A percentile compares a stretch with the other conserved stretches of the same genome.
Evolutionary conservation across 1,284 basidiomycete species (phyloP).

Genomic region (Sphaerobolus stellatus): DNA sequence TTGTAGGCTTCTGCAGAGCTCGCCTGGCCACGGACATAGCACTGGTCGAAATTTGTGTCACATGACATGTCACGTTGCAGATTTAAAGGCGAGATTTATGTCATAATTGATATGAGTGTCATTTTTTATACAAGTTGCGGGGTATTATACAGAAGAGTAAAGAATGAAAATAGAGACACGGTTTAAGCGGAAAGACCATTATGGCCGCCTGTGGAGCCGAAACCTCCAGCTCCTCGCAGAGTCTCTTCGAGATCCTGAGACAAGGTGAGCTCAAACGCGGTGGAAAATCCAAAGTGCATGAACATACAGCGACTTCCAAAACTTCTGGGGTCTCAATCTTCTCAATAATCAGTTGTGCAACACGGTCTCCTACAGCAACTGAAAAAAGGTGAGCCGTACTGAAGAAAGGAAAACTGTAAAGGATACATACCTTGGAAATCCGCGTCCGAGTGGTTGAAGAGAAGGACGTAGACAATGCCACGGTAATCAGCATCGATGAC

Average conservation of each 20-base stretch:
- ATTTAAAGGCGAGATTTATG: no score
- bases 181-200: constrained; percentile 42
- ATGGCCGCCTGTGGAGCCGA: constrained; percentile 93
- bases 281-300: constrained; percentile 5
- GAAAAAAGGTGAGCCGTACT: constrained; percentile 1
- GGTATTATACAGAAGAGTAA: no score
- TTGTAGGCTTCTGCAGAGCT: neutral
- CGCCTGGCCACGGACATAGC: neutral
- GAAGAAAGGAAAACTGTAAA: neutral
- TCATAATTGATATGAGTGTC: no score
- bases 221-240: constrained; percentile 81
- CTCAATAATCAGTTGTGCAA: constrained; percentile 95
- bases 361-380: constrained; percentile 90
- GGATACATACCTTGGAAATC: constrained; percentile 78
- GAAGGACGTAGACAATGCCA: constrained; percentile 87
- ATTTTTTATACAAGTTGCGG: no score
- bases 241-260: constrained; percentile 80
- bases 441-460: constrained; percentile 89
- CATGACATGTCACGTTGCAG: no score
- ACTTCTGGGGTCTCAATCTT: constrained; percentile 85
- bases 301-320: constrained; percentile 77
- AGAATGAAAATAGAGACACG: no score
- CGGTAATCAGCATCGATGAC: constrained; percentile 97
- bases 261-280: constrained; percentile 12
- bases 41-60: no score